These are phyloP conservation scores for Eutrema heterophyllum DNA, from an alignment of 345 rosid species.

Conservation along the genomic window DNA sequence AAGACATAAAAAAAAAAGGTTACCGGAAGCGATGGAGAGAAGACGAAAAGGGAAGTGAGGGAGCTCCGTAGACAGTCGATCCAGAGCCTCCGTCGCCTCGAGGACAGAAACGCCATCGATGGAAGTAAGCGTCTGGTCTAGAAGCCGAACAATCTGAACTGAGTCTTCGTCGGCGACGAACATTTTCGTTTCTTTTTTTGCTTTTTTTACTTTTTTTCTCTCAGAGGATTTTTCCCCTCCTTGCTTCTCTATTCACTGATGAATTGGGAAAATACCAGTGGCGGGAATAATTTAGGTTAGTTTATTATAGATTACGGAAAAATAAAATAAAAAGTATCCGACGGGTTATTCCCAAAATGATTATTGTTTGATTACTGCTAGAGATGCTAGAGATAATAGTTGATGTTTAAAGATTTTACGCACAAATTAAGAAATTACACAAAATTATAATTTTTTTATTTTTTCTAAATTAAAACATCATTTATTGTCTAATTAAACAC, in stretches of 20 bases:
- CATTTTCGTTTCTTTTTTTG: not conserved
- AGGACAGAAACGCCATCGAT: slow-evolving; percentile 47
- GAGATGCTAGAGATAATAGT: too few relatives aligned
- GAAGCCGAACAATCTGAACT: slow-evolving; percentile 40
- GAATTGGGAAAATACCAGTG: not conserved
- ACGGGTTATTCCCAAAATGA: not conserved
- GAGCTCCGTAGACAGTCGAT: slow-evolving; percentile 47
- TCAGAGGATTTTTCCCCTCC: not conserved
- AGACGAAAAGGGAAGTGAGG: slow-evolving; percentile 68
- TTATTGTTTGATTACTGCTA: too few relatives aligned
- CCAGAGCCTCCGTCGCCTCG: slow-evolving; percentile 57
- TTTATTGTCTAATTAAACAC: too few relatives aligned
- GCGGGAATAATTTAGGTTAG: slow-evolving; percentile 24
- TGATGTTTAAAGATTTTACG: too few relatives aligned
- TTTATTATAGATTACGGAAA: not conserved
- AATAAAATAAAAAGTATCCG: not conserved
- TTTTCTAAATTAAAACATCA: too few relatives aligned
- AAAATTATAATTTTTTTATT: too few relatives aligned
- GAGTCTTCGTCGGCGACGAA: slow-evolving; percentile 22
- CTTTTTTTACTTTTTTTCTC: not conserved
- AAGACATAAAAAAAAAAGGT: not conserved
- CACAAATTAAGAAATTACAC: too few relatives aligned
- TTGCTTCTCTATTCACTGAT: slow-evolving; percentile 1
- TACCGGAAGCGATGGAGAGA: slow-evolving; percentile 67
- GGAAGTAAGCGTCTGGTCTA: slow-evolving; percentile 56